Percentiles rank a stretch among this genome's conserved stretches.
Evolutionary conservation across 2,329 filamentous ascomycete species (phyloP).

Genomic region (Beauveria asiatica): DNA sequence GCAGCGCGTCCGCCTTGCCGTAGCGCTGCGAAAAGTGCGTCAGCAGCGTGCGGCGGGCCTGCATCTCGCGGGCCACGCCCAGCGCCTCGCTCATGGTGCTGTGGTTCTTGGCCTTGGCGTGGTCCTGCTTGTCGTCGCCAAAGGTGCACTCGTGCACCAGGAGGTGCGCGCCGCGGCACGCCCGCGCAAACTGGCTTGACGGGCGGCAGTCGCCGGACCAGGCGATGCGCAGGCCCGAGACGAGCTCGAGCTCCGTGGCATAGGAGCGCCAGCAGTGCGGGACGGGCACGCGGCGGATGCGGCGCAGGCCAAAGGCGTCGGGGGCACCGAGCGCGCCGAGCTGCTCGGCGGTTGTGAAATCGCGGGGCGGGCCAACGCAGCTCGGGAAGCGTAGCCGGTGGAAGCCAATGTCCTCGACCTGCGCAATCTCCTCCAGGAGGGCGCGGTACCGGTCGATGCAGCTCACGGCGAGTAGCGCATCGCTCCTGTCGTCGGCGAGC

Average conservation of each 20-base stretch:
- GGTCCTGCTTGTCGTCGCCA: slow-evolving; percentile 69
- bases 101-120: slow-evolving; percentile 84
- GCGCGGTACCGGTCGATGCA: slow-evolving; percentile 63
- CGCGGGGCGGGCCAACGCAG: slow-evolving; percentile 15
- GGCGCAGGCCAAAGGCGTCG: slow-evolving; percentile 50
- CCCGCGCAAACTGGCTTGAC: slow-evolving; percentile 55
- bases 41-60: slow-evolving; percentile 68
- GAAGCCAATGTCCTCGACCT: slow-evolving; percentile 69
- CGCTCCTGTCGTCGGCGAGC: slow-evolving; percentile 23
- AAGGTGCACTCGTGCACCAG: slow-evolving; percentile 96
- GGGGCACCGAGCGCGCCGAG: slow-evolving; percentile 24
- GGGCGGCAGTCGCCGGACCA: slow-evolving; percentile 95
- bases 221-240: slow-evolving; percentile 72
- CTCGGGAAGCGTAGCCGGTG: slow-evolving; percentile 35
- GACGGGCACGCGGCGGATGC: slow-evolving; percentile 60
- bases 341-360: slow-evolving; percentile 23
- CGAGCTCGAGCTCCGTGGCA: slow-evolving; percentile 70
- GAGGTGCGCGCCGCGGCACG: slow-evolving; percentile 69
- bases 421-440: slow-evolving; percentile 72
- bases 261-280: slow-evolving; percentile 72
- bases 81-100: slow-evolving; percentile 83
- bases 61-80: slow-evolving; percentile 66
- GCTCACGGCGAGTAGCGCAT: slow-evolving; percentile 52
- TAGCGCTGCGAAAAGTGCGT: slow-evolving; percentile 97
- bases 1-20: slow-evolving; percentile 48